Percentiles rank a stretch among this genome's conserved stretches.
Evolutionary conservation across 805 yeast species (phyloP).

Genomic region (Kodamaea hsintzibuensis): DNA sequence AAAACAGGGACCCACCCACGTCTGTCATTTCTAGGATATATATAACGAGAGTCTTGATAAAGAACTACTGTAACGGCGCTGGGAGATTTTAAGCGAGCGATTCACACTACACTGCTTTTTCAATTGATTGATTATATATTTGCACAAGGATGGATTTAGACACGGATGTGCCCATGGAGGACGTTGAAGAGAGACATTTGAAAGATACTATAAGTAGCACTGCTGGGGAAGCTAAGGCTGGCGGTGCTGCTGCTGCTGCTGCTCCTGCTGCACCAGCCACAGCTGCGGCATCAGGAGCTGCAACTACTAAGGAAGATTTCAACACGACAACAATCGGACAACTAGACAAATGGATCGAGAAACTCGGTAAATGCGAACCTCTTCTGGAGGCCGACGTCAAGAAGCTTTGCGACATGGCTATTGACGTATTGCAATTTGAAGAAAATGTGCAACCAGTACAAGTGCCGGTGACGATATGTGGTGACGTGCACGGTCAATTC

Average conservation of each 20-base stretch:
- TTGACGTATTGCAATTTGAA: constrained; percentile 86
- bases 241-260: not conserved
- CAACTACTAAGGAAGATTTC: constrained; percentile 27
- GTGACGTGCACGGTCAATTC: constrained; percentile 96
- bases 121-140: not conserved
- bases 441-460: constrained; percentile 94
- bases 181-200: constrained; percentile 53
- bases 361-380: constrained; percentile 75
- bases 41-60: not conserved
- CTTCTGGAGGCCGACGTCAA: constrained; percentile 78
- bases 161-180: constrained; percentile 84
- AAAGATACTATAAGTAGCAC: constrained; percentile 26
- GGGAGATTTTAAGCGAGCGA: not conserved
- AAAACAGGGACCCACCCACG: not conserved
- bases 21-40: not conserved
- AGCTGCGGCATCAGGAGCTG: constrained; percentile 24
- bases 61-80: not conserved
- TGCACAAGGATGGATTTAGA: constrained; percentile 65
- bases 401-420: constrained; percentile 83
- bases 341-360: constrained; percentile 86
- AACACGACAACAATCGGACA: constrained; percentile 53
- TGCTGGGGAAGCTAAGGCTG: constrained; percentile 2
- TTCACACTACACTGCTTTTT: not conserved
- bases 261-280: not conserved
- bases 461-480: constrained; percentile 96